Evolutionary conservation across 805 yeast species (phyloP).

Genomic region (Metschnikowia santaceciliae): DNA sequence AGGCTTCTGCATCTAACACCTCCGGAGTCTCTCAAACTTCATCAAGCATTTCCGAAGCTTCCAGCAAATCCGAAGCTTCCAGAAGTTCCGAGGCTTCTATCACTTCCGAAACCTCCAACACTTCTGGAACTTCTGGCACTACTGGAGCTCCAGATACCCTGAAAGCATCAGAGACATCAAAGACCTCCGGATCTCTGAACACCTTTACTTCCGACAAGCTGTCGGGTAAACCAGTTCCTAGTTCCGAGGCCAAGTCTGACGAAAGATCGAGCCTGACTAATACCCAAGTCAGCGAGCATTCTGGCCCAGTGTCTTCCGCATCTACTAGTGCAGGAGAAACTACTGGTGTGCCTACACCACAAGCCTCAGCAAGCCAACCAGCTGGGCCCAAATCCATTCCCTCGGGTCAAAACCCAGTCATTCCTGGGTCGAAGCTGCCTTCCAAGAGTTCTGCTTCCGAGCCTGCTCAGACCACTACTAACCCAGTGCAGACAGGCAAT

Average conservation of each 20-base stretch:
- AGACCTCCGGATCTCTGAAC: not conserved
- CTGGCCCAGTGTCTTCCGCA: not conserved
- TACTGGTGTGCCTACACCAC: not conserved
- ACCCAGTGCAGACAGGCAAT: not conserved
- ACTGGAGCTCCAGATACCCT: not conserved
- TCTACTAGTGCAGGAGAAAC: not conserved
- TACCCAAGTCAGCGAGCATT: not conserved
- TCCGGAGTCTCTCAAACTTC: too few relatives aligned
- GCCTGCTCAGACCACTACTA: not conserved
- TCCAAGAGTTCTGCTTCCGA: not conserved
- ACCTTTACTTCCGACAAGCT: not conserved
- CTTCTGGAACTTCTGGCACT: not conserved
- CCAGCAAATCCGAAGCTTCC: too few relatives aligned
- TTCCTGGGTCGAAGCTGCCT: not conserved
- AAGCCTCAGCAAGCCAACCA: not conserved
- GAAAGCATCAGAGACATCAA: not conserved
- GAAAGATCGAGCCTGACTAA: not conserved
- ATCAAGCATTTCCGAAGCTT: not conserved
- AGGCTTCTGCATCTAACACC: not conserved
- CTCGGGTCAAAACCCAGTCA: not conserved
- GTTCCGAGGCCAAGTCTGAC: not conserved
- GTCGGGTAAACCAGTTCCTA: not conserved
- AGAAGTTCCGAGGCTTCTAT: too few relatives aligned
- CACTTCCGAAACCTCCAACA: too few relatives aligned
- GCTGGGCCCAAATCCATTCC: not conserved